Conservation (phyloP, 2,329 filamentous ascomycete species). For the Penicillium frequentans region DNA sequence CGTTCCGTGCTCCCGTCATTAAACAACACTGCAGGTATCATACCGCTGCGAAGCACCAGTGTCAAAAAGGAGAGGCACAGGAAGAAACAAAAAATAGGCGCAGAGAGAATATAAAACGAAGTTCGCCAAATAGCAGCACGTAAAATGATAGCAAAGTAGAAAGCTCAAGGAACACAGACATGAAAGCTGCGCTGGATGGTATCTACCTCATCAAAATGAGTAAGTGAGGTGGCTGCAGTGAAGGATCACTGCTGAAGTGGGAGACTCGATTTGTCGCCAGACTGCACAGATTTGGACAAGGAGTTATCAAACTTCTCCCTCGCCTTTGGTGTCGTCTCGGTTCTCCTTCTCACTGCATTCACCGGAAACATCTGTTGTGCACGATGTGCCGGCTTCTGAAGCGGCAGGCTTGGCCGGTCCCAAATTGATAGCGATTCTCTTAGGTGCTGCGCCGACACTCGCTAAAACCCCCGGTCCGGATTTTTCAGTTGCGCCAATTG, state of each 20-base stretch:
- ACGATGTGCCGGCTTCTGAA: conserved; percentile 15
- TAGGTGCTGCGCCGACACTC: conserved; percentile 27
- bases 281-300: conserved; percentile 4
- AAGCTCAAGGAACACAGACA: conserved; percentile 6
- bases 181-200: conserved; percentile 14
- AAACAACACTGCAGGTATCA: conserved; percentile 12
- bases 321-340: conserved; percentile 24
- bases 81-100: conserved; percentile 4
- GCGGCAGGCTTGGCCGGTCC: conserved; percentile 27
- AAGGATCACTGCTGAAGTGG: conserved; percentile 10
- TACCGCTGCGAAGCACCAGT: conserved; percentile 5
- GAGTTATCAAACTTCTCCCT: conserved; percentile 18
- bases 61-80: conserved; percentile 3
- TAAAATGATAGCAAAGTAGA: conserved; percentile 7
- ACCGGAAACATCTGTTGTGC: conserved; percentile 17
- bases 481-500: conserved; percentile 27
- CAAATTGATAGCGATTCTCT: conserved; percentile 44
- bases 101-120: conserved; percentile 9
- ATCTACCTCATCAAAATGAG: conserved; percentile 21
- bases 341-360: conserved; percentile 34
- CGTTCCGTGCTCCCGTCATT: conserved; percentile 11
- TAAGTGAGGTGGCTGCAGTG: conserved; percentile 6
- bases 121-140: conserved; percentile 17
- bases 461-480: conserved; percentile 15
- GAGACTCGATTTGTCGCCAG: conserved; percentile 9